Evolutionary conservation across 192 early-diverging fungal species (phyloP).

Genomic region (Kappamyces sp.): DNA sequence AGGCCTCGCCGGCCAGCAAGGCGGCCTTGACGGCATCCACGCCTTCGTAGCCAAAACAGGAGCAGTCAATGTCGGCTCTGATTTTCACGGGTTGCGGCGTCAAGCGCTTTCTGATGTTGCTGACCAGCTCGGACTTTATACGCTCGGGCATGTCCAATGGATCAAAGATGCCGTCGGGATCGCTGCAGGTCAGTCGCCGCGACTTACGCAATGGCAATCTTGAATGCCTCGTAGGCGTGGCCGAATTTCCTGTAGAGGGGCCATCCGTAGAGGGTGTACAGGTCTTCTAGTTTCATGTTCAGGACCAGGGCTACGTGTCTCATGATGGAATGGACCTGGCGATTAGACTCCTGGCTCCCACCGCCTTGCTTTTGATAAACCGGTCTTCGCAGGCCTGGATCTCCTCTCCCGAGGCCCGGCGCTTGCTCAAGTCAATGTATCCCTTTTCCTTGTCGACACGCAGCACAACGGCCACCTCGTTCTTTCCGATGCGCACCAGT

Average conservation of each 20-base stretch:
- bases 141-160: slow-evolving; percentile 60
- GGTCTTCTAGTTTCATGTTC: slow-evolving; percentile 70
- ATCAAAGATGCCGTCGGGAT: slow-evolving; percentile 82
- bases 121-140: slow-evolving; percentile 68
- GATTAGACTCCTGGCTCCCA: slow-evolving; percentile 14
- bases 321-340: slow-evolving; percentile 69
- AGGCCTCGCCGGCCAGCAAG: slow-evolving; percentile 77
- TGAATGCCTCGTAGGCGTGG: slow-evolving; percentile 97
- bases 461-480: slow-evolving; percentile 89
- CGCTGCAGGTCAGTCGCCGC: slow-evolving; percentile 40
- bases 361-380: slow-evolving; percentile 89
- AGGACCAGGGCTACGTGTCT: slow-evolving; percentile 83
- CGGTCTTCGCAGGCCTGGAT: slow-evolving; percentile 84
- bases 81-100: slow-evolving; percentile 96
- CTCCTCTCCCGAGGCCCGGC: slow-evolving; percentile 84
- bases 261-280: slow-evolving; percentile 86
- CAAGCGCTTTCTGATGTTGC: slow-evolving; percentile 81
- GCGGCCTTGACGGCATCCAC: slow-evolving; percentile 93
- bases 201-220: slow-evolving; percentile 76
- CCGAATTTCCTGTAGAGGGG: slow-evolving; percentile 92
- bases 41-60: slow-evolving; percentile 90
- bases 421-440: slow-evolving; percentile 98
- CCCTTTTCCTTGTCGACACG: slow-evolving; percentile 97
- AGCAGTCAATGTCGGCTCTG: slow-evolving; percentile 90
- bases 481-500: slow-evolving; percentile 84